Evolutionary conservation across 306 rosid genomes (phyloP).

Genomic region (Gleditsia sinensis): DNA sequence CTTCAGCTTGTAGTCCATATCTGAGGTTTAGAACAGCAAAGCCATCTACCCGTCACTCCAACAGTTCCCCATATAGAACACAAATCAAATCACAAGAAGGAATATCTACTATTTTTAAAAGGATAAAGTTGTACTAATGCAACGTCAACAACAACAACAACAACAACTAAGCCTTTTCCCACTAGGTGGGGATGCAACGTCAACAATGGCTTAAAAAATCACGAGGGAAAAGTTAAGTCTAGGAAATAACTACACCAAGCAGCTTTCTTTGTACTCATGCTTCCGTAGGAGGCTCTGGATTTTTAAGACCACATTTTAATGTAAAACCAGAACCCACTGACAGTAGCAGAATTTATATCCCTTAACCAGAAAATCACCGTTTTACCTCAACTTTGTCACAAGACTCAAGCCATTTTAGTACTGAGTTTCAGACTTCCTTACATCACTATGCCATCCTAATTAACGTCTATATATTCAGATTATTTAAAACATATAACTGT

Average conservation of each 20-base stretch:
- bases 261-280: constrained; percentile 8
- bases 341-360: background rate
- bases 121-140: background rate
- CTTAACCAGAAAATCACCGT: constrained; percentile 1
- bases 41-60: background rate
- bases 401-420: background rate
- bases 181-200: too few relatives aligned
- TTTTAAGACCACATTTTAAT: background rate
- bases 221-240: background rate
- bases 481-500: background rate
- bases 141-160: background rate
- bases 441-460: background rate
- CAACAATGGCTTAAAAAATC: background rate
- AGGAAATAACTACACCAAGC: background rate
- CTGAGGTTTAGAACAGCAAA: constrained; percentile 11
- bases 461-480: background rate
- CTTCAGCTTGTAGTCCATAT: background rate
- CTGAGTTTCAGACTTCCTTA: background rate
- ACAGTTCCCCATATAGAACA: background rate
- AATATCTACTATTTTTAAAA: background rate
- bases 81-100: constrained; percentile 10
- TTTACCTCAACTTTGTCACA: background rate
- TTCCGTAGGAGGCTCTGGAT: background rate
- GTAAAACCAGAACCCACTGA: background rate
- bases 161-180: too few relatives aligned